A percentile compares a stretch with the other conserved stretches of the same genome.
phyloP scores from a whole-genome alignment of 257 asterid genomes.

The Plantago elongata region DNA sequence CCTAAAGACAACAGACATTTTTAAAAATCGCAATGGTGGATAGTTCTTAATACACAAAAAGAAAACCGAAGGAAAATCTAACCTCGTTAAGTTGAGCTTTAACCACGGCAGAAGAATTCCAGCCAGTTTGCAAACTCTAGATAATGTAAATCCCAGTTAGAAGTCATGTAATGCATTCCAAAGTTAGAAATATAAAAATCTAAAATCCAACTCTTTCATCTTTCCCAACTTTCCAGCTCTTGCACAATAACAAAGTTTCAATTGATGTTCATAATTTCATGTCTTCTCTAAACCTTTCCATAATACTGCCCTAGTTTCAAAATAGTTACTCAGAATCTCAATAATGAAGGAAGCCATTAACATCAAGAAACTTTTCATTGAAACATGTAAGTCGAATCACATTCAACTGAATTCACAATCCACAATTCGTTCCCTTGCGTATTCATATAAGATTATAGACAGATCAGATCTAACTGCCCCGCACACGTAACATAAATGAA shows the following conservation, averaged over 20 bases:
- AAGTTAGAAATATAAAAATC: constrained; percentile 3
- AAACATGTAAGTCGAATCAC: no score
- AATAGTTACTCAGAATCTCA: neutral
- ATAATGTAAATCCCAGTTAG: constrained; percentile 19
- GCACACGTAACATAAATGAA: neutral
- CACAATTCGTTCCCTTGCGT: neutral
- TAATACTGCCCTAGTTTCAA: neutral
- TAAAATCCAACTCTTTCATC: constrained; percentile 5
- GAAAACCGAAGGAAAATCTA: constrained; percentile 29
- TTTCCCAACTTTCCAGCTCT: neutral
- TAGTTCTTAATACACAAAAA: constrained; percentile 26
- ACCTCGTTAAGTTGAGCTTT: constrained; percentile 66
- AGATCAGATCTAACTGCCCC: no score
- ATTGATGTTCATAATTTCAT: no score
- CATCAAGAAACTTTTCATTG: no score
- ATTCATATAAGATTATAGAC: constrained; percentile 1
- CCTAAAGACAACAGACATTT: constrained; percentile 51
- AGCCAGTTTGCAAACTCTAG: constrained; percentile 46
- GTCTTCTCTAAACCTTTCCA: no score
- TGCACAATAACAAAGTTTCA: neutral
- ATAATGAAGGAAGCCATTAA: no score
- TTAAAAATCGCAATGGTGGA: constrained; percentile 27
- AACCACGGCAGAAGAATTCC: constrained; percentile 43
- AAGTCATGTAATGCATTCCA: constrained; percentile 3
- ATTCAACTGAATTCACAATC: no score